Conservation (phyloP, 1,139 yeast genomes). For the Saccharomycopsis crataegensis region DNA sequence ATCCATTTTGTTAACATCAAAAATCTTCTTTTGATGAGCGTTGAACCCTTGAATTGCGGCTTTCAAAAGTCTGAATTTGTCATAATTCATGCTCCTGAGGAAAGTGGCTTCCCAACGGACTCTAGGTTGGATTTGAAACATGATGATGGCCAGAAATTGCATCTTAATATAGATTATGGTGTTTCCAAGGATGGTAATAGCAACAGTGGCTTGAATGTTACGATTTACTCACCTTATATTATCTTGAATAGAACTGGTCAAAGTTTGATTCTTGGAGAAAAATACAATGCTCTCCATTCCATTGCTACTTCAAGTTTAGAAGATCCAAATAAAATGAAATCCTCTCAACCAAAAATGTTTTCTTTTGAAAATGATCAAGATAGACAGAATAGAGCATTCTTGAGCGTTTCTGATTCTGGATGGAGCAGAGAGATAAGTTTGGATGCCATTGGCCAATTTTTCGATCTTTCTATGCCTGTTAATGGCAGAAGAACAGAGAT, state of each 20-base stretch:
- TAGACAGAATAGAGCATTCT: constrained; percentile 59
- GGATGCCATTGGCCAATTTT: constrained; percentile 83
- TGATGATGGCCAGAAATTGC: constrained; percentile 60
- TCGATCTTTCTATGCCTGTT: constrained; percentile 55
- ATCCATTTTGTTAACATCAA: constrained; percentile 78
- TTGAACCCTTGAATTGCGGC: constrained; percentile 60
- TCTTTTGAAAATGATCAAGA: constrained; percentile 62
- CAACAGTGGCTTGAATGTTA: constrained; percentile 49
- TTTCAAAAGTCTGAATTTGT: constrained; percentile 74
- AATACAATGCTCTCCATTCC: constrained; percentile 43
- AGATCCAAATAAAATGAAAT: constrained; percentile 27
- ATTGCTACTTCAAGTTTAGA: constrained; percentile 26
- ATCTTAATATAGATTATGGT: constrained; percentile 59
- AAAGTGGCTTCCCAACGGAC: constrained; percentile 53
- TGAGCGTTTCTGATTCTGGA: constrained; percentile 63
- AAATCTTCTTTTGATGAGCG: constrained; percentile 62
- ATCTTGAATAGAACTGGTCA: constrained; percentile 74
- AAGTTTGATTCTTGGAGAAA: constrained; percentile 53
- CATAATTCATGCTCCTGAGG: constrained; percentile 56
- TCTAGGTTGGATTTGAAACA: constrained; percentile 39
- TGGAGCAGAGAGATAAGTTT: constrained; percentile 75
- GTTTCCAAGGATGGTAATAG: constrained; percentile 26
- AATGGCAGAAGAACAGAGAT: constrained; percentile 52
- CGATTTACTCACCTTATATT: constrained; percentile 79
- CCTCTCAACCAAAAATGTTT: constrained; percentile 67